These are phyloP conservation scores for Jimgerdemannia flammicorona DNA, from an alignment of 192 early-diverging fungal species.

Conservation along the genomic window DNA sequence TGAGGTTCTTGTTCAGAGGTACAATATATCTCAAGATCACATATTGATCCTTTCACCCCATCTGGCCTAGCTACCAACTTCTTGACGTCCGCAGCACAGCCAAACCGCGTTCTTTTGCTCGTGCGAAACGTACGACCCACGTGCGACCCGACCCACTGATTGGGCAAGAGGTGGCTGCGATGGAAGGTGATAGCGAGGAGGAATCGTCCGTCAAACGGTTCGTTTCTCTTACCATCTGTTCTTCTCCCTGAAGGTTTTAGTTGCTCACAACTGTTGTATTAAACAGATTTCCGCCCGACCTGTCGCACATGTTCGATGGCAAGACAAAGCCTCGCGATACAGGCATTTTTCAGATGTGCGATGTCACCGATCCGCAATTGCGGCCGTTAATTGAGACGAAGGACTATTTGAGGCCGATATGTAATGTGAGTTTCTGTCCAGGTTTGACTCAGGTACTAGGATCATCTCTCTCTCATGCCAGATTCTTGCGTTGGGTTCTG, in stretches of 20 bases:
- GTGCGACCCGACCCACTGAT: not conserved
- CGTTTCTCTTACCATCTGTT: no score
- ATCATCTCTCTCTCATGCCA: no score
- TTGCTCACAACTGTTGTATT: no score
- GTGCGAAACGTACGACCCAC: not conserved
- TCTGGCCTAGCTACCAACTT: not conserved
- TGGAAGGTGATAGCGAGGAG: no score
- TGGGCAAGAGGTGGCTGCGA: no score
- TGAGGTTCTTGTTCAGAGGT: constrained; percentile 11
- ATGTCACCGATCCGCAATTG: not conserved
- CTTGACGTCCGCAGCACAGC: not conserved
- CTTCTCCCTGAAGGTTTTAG: no score
- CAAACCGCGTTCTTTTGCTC: not conserved
- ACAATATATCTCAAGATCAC: not conserved
- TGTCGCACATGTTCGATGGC: no score
- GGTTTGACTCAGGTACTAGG: not conserved
- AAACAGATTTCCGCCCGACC: no score
- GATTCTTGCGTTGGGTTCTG: no score
- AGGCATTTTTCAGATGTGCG: not conserved
- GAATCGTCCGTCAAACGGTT: no score
- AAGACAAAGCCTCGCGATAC: no score
- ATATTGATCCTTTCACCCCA: not conserved
- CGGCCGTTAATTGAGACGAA: not conserved
- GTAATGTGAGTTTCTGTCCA: not conserved
- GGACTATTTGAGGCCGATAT: not conserved